phyloP scores from a whole-genome alignment of 2,329 filamentous ascomycete species.

The Aspergillus piperis region DNA sequence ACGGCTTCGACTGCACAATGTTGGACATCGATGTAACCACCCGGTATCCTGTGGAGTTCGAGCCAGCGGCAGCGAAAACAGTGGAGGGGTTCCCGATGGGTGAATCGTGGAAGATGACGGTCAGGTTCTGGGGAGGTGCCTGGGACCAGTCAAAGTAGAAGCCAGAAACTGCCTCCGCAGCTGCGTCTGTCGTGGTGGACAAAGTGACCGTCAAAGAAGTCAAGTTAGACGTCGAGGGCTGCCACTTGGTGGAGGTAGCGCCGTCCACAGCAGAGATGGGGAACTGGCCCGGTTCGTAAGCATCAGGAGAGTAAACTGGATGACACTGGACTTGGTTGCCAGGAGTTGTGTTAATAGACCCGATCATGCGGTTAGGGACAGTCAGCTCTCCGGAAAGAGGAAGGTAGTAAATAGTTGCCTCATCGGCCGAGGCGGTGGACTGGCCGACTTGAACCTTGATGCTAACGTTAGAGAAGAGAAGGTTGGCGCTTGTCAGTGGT shows the following conservation, averaged over 20 bases:
- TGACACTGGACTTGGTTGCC: slow-evolving; percentile 68
- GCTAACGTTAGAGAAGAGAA: slow-evolving; percentile 52
- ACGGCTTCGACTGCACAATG: slow-evolving; percentile 43
- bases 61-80: slow-evolving; percentile 4
- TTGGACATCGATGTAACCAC: slow-evolving; percentile 31
- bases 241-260: slow-evolving; percentile 67
- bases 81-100: slow-evolving; percentile 29
- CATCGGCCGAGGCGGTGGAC: slow-evolving; percentile 37
- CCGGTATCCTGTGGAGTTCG: slow-evolving; percentile 16
- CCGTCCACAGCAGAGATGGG: slow-evolving; percentile 68
- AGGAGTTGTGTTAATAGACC: slow-evolving; percentile 54
- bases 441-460: slow-evolving; percentile 62
- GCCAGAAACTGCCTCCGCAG: slow-evolving; percentile 36
- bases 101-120: slow-evolving; percentile 57
- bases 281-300: slow-evolving; percentile 66
- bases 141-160: slow-evolving; percentile 64
- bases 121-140: slow-evolving; percentile 56
- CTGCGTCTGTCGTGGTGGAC: slow-evolving; percentile 35
- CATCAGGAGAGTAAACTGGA: slow-evolving; percentile 51
- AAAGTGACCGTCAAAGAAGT: slow-evolving; percentile 61
- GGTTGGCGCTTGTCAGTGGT: slow-evolving; percentile 55
- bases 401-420: slow-evolving; percentile 49
- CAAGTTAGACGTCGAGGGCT: slow-evolving; percentile 56
- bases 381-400: slow-evolving; percentile 53
- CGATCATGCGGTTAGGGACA: slow-evolving; percentile 61